Conservation (phyloP, 352 stramenopile species). For the Thalassiosira mediterranea region DNA sequence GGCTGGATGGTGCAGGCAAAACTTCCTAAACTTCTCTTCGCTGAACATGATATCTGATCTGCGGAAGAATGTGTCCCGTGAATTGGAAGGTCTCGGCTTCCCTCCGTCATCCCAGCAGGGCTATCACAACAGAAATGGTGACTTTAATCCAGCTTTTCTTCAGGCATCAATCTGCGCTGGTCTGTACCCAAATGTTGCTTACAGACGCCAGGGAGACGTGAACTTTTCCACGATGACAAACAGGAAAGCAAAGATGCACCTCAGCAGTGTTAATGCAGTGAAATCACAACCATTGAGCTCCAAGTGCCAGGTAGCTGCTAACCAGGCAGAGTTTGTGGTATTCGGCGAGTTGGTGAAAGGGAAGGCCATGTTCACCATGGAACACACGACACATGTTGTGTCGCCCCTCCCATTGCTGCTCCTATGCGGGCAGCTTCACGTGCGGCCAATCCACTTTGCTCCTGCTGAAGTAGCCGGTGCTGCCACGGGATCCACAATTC, state of each 20-base stretch:
- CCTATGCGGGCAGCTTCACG: constrained; percentile 64
- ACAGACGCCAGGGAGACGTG: constrained; percentile 54
- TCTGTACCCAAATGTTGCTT: constrained; percentile 78
- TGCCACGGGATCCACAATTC: constrained; percentile 4
- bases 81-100: constrained; percentile 73
- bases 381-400: constrained; percentile 69
- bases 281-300: constrained; percentile 69
- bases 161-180: constrained; percentile 68
- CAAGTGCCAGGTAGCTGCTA: constrained; percentile 63
- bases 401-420: constrained; percentile 69
- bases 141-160: constrained; percentile 52
- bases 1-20: constrained; percentile 74
- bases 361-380: constrained; percentile 68
- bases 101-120: constrained; percentile 23
- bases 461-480: constrained; percentile 10
- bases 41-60: constrained; percentile 92
- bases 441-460: constrained; percentile 45
- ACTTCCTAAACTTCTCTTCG: constrained; percentile 88
- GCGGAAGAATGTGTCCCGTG: constrained; percentile 63
- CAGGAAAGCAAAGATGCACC: constrained; percentile 74
- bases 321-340: constrained; percentile 70
- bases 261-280: constrained; percentile 70
- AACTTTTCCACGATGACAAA: constrained; percentile 79
- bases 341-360: constrained; percentile 77
- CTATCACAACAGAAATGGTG: constrained; percentile 72